Base-by-base conservation (phyloP, 805 yeast genomes). In the Candida palmyrensis region DNA sequence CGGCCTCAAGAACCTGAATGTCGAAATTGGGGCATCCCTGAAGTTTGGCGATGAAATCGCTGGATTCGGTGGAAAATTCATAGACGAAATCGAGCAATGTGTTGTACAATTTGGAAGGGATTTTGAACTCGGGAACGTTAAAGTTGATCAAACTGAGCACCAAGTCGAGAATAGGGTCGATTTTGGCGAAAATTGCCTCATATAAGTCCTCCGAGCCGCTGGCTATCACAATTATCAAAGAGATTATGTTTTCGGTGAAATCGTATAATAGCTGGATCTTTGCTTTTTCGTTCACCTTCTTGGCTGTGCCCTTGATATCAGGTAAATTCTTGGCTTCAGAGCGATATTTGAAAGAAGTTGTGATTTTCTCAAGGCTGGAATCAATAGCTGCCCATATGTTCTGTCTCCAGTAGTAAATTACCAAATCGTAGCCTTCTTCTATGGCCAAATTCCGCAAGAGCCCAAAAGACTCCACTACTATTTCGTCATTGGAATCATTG, bases 381-480 rank as follows among this genome's bases (percentile, higher is more conserved):
- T 68, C 73, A 25, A 87, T 67, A 18, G 73, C 59, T 0, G 72
- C 65, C 83, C 95, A 80, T 26, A 90, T 76, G 40, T 82, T 77
- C 12, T 77, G 76, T 51, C 97, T 74, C 84, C 94, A 82, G 34
- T 84, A 54, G 53, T 74, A 76, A 14, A 75, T 73, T 18, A 87
- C 77, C 23, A 86, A 72, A 42, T 86, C 95, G 45, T 85, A 80
- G 14, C 96, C 97, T 57, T 88, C 95, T 49, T 86, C 95, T 33
- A 86, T 67, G 3, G 82, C 80, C 36, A 90, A 51, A 50, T 83
- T 87, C 52, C 96, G 73, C 41, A 92, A 60, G 16, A 90, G 62
- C 1, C 96, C 97, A 45, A 77, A 80, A 1, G 90, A 69, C 47
- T 83, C 94, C 14, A 83, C 82, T 13, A 84, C 81, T 28, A 86